Base-by-base conservation (phyloP, 2,329 filamentous ascomycete genomes). In the Pyricularia sp. region DNA sequence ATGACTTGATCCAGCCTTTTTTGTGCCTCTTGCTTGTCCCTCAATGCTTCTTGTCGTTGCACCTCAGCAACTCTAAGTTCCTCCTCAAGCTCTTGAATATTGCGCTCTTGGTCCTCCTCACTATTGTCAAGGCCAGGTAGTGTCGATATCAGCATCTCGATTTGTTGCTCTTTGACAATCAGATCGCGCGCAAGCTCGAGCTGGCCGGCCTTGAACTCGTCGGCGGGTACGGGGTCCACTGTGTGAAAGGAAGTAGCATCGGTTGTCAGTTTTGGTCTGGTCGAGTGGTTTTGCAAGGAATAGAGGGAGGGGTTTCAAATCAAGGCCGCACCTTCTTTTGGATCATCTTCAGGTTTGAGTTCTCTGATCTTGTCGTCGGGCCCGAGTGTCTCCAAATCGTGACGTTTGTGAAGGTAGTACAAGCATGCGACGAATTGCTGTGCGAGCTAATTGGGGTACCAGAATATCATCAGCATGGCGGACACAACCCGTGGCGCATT, bases 121-220 rank as follows among this genome's bases (percentile, higher is more conserved):
- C 90, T 94, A 71, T 89, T 92, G 64, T 92, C 90, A 26, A 95
- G 81, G 0, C 92, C 92, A 0, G 92, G 92, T 2, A 96, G 82
- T 26, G 85, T 86, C 20, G 88, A 90, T 69, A 94, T 91, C 65
- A 95, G 81, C 64, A 87, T 83, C 77, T 95, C 92, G 71, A 95
- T 93, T 80, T 94, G 91, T 79, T 94, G 91, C 74, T 93, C 90
- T 75, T 94, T 93, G 69, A 91, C 78, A 69, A 94, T 89, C 30
- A 95, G 82, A 76, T 94, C 92, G 71, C 87, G 86, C 55, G 91
- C 90, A 68, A 95, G 82, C 77, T 94, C 92, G 70, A 88, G 82
- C 76, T 93, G 85, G 65, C 89, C 87, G 3, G 86, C 85, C 69
- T 85, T 83, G 78, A 92, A 92, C 67, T 87, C 86, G 61, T 90